Evolutionary conservation across 2,329 filamentous ascomycete species (phyloP), one percentile per base, ranked within the genome.

Genomic region (Botrytis paeoniae): DNA sequence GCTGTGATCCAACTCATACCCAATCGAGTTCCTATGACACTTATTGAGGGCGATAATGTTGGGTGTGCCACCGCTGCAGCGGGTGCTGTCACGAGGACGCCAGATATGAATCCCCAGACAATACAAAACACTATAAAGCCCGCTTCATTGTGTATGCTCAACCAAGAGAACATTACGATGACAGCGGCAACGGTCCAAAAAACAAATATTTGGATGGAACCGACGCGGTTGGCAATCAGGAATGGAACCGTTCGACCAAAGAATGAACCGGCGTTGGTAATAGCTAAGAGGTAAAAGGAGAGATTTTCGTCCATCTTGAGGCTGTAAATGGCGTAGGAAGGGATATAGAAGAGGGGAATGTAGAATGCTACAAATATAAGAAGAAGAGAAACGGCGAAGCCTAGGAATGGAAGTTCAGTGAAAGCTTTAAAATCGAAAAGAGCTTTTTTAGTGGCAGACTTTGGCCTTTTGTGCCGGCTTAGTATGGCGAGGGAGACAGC

Each of bases 91-190:
- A 75, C 61, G 4, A 73, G 57, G 25, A 72, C 54, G 25, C 94
- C 94, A 62, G 90, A 93, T 1, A 89, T 88, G 78, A 97, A 94
- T 1, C 94, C 94, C 80, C 96, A 97, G 4, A 95, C 79, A 6
- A 93, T 79, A 0, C 89, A 86, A 79, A 94, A 97, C 9, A 92
- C 83, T 73, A 97, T 85, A 32, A 94, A 85, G 45, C 94, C 86
- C 0, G 88, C 84, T 7, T 88, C 86, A 37, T 83, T 83, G 8
- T 82, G 83, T 22, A 82, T 81, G 3, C 85, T 83, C 9, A 88
- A 81, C 88, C 88, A 86, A 3, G 64, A 62, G 39, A 69, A 73
- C 51, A 71, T 35, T n/a, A 70, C 35, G 22, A 76, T 45, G n/a
- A 69, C 70, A 1, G 85, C 48, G 12, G 12, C 48, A 20, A 54